phyloP scores from a whole-genome alignment of 1,139 yeast species.

The Kodamaea fungicola region DNA sequence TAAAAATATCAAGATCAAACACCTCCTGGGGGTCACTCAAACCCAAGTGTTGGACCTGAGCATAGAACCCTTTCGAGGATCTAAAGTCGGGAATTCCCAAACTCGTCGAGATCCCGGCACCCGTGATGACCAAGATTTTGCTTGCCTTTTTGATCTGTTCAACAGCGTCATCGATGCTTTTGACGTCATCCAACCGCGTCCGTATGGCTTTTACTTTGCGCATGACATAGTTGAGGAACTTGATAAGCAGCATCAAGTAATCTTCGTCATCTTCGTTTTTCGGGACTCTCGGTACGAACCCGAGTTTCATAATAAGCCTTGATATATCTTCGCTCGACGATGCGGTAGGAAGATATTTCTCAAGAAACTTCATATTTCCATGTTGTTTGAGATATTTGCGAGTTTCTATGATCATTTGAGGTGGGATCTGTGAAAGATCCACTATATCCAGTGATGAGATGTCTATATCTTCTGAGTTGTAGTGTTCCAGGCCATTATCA shows the following conservation, averaged over 20 bases:
- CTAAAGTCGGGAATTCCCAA: conserved; percentile 95
- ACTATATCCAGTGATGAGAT: conserved; percentile 1
- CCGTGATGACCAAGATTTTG: conserved; percentile 78
- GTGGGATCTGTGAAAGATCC: conserved; percentile 10
- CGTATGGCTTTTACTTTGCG: conserved; percentile 55
- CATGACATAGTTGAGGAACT: conserved; percentile 57
- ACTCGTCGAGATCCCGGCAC: conserved; percentile 94
- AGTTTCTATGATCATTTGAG: conserved; percentile 33
- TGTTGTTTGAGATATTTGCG: conserved; percentile 56
- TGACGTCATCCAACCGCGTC: conserved; percentile 47
- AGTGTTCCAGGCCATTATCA: conserved; percentile 5
- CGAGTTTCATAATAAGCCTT: conserved; percentile 46
- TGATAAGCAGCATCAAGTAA: conserved; percentile 46
- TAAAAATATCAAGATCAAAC: conserved; percentile 72
- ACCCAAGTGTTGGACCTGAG: conserved; percentile 62
- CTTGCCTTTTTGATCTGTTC: conserved; percentile 51
- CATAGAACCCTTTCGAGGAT: conserved; percentile 83
- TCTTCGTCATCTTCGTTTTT: conserved; percentile 36
- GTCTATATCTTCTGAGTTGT: conserved; percentile 3
- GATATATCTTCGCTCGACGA: conserved; percentile 54
- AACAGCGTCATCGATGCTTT: conserved; percentile 59
- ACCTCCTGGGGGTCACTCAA: conserved; percentile 93
- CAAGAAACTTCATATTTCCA: conserved; percentile 60
- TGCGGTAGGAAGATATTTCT: conserved; percentile 55
- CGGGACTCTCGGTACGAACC: conserved; percentile 45